Evolutionary conservation across 805 yeast species (phyloP).

Genomic region (Yarrowia divulgata): DNA sequence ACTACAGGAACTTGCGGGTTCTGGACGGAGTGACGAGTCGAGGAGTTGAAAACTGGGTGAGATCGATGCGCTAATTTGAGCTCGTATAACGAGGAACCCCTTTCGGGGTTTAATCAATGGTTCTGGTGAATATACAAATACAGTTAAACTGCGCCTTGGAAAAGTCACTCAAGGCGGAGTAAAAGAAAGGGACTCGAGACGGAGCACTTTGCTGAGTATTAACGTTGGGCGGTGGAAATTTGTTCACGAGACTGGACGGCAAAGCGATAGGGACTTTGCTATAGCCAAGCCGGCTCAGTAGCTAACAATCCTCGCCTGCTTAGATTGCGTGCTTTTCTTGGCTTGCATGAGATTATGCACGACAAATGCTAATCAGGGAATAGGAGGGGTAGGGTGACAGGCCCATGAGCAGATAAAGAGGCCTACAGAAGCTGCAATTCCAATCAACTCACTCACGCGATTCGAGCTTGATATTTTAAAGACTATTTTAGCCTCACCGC

Average conservation of each 20-base stretch:
- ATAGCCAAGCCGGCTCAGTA: too few species aligned
- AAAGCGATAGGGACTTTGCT: too few species aligned
- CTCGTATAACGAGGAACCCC: too few species aligned
- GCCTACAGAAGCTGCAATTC: too few species aligned
- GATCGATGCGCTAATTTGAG: too few species aligned
- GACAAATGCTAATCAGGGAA: neutral
- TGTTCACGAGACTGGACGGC: neutral
- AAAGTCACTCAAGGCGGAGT: conserved; percentile 26
- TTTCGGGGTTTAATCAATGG: neutral
- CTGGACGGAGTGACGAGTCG: too few species aligned
- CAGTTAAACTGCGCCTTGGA: conserved; percentile 22
- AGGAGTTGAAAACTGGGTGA: too few species aligned
- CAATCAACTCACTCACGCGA: neutral
- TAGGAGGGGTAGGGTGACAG: neutral
- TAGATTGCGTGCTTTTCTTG: neutral
- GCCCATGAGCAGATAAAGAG: neutral
- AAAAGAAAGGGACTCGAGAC: neutral
- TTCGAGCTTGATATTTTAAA: neutral
- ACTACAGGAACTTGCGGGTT: too few species aligned
- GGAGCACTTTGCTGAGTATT: neutral
- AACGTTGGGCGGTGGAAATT: neutral
- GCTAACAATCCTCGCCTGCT: neutral
- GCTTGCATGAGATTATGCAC: conserved; percentile 12
- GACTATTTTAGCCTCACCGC: neutral
- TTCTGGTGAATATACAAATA: neutral